phyloP scores from a whole-genome alignment of 768 basidiomycete genomes.

The Clitopilus passeckerianus region DNA sequence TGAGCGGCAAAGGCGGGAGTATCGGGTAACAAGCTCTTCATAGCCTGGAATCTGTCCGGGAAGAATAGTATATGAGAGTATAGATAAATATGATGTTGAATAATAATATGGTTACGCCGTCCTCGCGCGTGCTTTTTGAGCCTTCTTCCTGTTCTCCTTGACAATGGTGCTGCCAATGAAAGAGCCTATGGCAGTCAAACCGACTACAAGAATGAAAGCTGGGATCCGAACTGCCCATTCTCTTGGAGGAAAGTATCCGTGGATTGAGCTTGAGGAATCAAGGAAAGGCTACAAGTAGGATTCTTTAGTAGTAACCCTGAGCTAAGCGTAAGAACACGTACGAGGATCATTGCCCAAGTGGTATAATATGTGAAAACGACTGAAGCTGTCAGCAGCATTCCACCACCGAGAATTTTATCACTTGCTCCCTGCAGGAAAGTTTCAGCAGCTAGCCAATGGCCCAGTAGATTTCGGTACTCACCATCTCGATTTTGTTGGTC shows the following conservation, averaged over 20 bases:
- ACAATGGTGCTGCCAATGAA: conserved; percentile 77
- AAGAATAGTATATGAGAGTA: neutral
- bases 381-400: conserved; percentile 75
- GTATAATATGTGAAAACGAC: conserved; percentile 88
- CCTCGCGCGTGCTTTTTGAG: conserved; percentile 55
- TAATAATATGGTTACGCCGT: conserved; percentile 39
- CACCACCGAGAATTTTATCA: conserved; percentile 76
- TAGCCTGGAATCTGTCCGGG: neutral
- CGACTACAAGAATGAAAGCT: conserved; percentile 75
- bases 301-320: conserved; percentile 5
- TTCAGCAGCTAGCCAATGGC: conserved; percentile 2
- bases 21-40: conserved; percentile 8
- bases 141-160: conserved; percentile 68
- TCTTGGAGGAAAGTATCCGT: conserved; percentile 75
- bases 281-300: conserved; percentile 66
- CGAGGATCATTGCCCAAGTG: conserved; percentile 84
- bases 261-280: conserved; percentile 66
- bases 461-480: conserved; percentile 4
- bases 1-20: conserved; percentile 19
- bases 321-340: conserved; percentile 29
- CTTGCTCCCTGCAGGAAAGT: conserved; percentile 54
- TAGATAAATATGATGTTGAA: neutral
- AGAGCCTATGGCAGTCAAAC: conserved; percentile 71
- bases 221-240: conserved; percentile 93
- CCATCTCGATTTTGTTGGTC: conserved; percentile 7